These are phyloP conservation scores for Myxozyma kluyveri DNA, from an alignment of 805 yeast genomes.

Conservation along the genomic window DNA sequence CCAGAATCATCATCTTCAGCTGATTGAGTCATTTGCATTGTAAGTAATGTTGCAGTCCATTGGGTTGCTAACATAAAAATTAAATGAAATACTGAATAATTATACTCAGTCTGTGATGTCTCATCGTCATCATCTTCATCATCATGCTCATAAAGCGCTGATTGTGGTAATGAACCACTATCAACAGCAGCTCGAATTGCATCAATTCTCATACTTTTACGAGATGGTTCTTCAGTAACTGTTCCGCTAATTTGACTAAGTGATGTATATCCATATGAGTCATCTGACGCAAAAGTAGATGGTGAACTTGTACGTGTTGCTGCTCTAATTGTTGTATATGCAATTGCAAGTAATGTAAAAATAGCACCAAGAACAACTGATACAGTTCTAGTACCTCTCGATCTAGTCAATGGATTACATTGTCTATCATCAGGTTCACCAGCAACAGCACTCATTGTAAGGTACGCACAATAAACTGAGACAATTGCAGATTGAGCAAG, in stretches of 20 bases:
- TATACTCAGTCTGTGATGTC: slow-evolving; percentile 62
- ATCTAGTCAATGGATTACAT: slow-evolving; percentile 89
- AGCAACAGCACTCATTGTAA: slow-evolving; percentile 88
- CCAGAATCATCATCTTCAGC: slow-evolving; percentile 69
- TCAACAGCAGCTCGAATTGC: slow-evolving; percentile 94
- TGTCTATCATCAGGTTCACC: slow-evolving; percentile 92
- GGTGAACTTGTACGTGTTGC: slow-evolving; percentile 57
- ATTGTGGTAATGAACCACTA: slow-evolving; percentile 90
- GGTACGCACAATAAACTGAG: slow-evolving; percentile 84
- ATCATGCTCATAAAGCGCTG: slow-evolving; percentile 73
- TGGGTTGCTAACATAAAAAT: slow-evolving; percentile 94
- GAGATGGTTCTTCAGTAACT: slow-evolving; percentile 46
- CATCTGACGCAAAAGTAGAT: slow-evolving; percentile 34
- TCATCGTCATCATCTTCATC: slow-evolving; percentile 49
- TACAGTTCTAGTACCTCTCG: slow-evolving; percentile 84
- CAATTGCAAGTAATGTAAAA: slow-evolving; percentile 91
- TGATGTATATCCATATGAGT: slow-evolving; percentile 21
- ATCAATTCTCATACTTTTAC: slow-evolving; percentile 76
- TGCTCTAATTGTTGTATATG: slow-evolving; percentile 95
- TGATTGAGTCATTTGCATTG: slow-evolving; percentile 74
- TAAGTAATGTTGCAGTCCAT: slow-evolving; percentile 89
- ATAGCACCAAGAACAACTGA: slow-evolving; percentile 86
- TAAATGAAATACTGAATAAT: slow-evolving; percentile 82
- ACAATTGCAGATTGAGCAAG: slow-evolving; percentile 97
- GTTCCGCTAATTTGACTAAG: slow-evolving; percentile 10